phyloP scores from a whole-genome alignment of 2,329 filamentous ascomycete genomes.

The Dactylellina haptotyla region DNA sequence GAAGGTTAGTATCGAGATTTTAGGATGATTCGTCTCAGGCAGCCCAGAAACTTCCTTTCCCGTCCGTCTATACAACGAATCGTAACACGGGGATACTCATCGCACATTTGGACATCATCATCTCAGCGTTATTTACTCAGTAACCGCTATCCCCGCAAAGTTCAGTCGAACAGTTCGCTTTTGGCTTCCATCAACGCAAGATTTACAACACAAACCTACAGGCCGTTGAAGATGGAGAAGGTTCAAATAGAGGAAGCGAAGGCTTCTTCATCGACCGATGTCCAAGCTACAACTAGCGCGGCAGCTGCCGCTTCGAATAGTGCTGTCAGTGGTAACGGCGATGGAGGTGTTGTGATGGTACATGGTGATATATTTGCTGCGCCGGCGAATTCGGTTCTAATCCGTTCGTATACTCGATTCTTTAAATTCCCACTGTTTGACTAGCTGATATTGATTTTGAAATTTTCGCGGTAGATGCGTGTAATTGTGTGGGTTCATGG shows the following conservation, averaged over 20 bases:
- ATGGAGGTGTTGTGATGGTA: conserved; percentile 19
- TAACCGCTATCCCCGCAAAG: too few species aligned
- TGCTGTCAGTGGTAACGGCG: neutral
- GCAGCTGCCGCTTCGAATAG: neutral
- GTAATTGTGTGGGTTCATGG: conserved; percentile 49
- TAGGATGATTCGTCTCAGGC: too few species aligned
- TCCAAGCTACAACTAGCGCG: neutral
- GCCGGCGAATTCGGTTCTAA: conserved; percentile 27
- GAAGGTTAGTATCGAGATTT: too few species aligned
- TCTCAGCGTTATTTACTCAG: neutral
- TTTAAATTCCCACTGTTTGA: neutral
- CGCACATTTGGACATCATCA: too few species aligned
- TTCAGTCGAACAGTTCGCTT: neutral
- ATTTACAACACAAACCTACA: conserved; percentile 13
- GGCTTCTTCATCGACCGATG: neutral
- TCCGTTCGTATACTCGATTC: conserved; percentile 24
- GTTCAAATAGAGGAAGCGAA: neutral
- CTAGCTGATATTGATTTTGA: neutral
- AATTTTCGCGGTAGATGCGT: conserved; percentile 42
- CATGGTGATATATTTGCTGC: conserved; percentile 44
- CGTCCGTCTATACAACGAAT: neutral
- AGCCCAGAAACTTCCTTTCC: conserved; percentile 5
- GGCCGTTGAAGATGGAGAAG: neutral
- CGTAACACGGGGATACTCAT: too few species aligned
- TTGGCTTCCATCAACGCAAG: conserved; percentile 7